Percentiles rank a stretch among this genome's conserved stretches.
Evolutionary conservation across 2,329 filamentous ascomycete genomes (phyloP).

Genomic region (Penicillium nordicum): DNA sequence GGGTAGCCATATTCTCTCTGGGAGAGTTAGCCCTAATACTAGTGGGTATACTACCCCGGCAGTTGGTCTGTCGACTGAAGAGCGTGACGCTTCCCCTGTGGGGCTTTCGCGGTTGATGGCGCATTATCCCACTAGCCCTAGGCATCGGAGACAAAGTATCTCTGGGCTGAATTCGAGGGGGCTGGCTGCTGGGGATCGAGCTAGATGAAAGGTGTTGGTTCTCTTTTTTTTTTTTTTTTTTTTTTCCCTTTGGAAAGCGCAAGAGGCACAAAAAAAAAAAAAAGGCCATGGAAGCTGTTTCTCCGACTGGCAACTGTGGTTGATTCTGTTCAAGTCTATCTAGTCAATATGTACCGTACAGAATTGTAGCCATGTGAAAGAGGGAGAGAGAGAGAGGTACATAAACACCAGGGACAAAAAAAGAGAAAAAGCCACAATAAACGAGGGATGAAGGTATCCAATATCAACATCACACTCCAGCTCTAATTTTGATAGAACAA

Average conservation of each 20-base stretch:
- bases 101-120: constrained; percentile 22
- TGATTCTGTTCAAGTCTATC: constrained; percentile 5
- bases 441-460: background rate
- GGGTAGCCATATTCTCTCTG: constrained; percentile 6
- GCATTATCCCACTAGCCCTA: constrained; percentile 25
- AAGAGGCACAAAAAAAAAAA: background rate
- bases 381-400: background rate
- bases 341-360: constrained; percentile 11
- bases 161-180: constrained; percentile 22
- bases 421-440: background rate
- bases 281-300: background rate
- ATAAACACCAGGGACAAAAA: constrained; percentile 2
- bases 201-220: background rate
- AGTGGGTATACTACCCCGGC: constrained; percentile 24
- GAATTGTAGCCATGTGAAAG: background rate
- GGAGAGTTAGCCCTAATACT: constrained; percentile 10
- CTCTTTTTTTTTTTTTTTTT: background rate
- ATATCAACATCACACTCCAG: constrained; percentile 7
- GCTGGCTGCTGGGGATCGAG: constrained; percentile 2
- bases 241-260: background rate
- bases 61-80: constrained; percentile 16
- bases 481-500: constrained; percentile 11
- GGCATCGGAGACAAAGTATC: constrained; percentile 25
- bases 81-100: constrained; percentile 14
- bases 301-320: background rate